These are phyloP conservation scores for Paspalum vaginatum DNA, from an alignment of 176 grass and related monocot species.

Conservation along the genomic window DNA sequence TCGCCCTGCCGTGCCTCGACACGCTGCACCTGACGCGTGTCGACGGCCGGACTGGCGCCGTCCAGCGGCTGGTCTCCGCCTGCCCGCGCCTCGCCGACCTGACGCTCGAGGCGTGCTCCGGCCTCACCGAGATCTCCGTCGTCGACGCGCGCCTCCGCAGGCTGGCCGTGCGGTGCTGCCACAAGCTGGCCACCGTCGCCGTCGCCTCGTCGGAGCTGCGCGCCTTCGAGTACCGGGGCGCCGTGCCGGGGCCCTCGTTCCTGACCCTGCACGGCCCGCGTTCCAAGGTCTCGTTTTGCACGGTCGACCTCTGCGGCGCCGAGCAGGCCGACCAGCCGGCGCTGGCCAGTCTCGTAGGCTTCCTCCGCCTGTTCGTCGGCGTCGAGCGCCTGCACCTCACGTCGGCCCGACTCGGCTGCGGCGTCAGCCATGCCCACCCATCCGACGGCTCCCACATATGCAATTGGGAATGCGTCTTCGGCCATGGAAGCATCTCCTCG, in stretches of 20 bases:
- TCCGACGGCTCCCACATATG: no score
- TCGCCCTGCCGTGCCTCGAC: neutral
- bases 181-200: neutral
- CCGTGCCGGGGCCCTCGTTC: neutral
- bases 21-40: slow-evolving; percentile 1
- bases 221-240: slow-evolving; percentile 23
- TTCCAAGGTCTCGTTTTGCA: neutral
- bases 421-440: neutral
- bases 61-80: slow-evolving; percentile 12
- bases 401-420: slow-evolving; percentile 1
- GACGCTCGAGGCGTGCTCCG: neutral
- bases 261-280: neutral
- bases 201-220: neutral
- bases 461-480: neutral
- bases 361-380: neutral
- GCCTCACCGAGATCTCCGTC: neutral
- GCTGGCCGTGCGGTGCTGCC: slow-evolving; percentile 19
- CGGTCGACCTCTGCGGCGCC: neutral
- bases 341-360: neutral
- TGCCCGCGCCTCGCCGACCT: slow-evolving; percentile 26
- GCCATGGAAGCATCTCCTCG: neutral
- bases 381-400: neutral
- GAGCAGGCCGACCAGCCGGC: neutral
- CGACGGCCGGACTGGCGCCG: neutral
- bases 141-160: neutral